Evolutionary conservation across 2,329 filamentous ascomycete species (phyloP), one percentile per base, ranked within the genome.

Genomic region (Ceratocystis huliohia): DNA sequence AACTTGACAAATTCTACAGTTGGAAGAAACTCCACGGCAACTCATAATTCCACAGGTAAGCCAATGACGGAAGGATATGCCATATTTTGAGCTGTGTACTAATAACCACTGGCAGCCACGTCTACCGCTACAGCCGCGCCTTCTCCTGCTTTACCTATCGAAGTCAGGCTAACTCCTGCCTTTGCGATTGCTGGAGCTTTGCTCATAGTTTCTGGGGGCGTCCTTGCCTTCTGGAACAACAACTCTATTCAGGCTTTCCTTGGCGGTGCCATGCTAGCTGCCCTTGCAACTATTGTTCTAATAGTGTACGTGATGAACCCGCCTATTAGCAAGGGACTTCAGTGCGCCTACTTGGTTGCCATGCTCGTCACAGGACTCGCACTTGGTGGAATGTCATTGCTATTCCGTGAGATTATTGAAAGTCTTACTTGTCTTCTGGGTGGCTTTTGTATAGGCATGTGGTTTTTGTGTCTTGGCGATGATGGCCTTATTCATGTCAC

Each of bases 251-350:
- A 94, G 73, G 86, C 88, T 17, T 95, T 88, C 74, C 82, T 96
- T 67, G 94, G 91, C 15, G 84, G 87, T 0, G 88, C 84, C 4
- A 92, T 88, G 71, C 78, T 94, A 30, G 81, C 84, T 25, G 83
- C 86, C 57, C 77, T 96, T 45, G 85, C 88, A 17, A 86, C 94
- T 13, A 84, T 88, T 0, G 88, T 96, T 1, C 79, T 97, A 25
- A 90, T 96, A 65, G 75, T 96, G 57, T 96, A 96, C 73, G 87
- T 96, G 48, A 94, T 95, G 88, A 87, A 81, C 65, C 82, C 86
- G 0, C 91, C 91, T 0, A 82, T 96, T 48, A 84, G 81, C 68
- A 78, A 88, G 73, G 88, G 84, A 0, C 78, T 94, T 1, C 91
- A 96, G 75, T 93, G 91, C 30, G 93, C 85, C 37, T 96, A 94